phyloP scores from a whole-genome alignment of 306 rosid species.

The Fagus sylvatica region DNA sequence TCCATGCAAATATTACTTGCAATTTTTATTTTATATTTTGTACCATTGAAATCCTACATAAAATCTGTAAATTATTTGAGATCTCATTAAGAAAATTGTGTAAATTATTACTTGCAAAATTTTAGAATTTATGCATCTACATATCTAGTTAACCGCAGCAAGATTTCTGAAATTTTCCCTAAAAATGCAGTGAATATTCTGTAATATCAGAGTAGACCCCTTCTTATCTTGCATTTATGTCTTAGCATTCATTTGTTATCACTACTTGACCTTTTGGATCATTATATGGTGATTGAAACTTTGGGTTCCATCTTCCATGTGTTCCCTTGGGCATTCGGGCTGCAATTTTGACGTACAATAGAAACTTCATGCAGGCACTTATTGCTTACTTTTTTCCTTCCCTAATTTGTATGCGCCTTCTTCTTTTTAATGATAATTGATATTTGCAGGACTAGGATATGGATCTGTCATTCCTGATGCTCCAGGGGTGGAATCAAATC shows the following conservation, averaged over 20 bases:
- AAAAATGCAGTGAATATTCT: background rate
- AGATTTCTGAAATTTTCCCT: background rate
- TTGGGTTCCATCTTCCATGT: background rate
- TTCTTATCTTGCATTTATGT: background rate
- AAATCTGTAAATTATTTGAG: background rate
- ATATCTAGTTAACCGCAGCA: background rate
- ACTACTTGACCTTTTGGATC: background rate
- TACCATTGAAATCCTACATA: background rate
- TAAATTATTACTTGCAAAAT: background rate
- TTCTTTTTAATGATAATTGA: background rate
- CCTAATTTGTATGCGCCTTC: too few relatives aligned
- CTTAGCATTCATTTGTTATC: background rate
- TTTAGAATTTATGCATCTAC: background rate
- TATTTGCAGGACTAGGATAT: conserved; percentile 81
- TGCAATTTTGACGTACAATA: background rate
- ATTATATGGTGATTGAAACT: background rate
- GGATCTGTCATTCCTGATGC: conserved; percentile 68
- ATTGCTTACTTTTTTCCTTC: background rate
- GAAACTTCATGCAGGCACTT: background rate
- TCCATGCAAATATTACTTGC: too few relatives aligned
- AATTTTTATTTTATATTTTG: background rate
- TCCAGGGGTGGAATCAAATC: conserved; percentile 53
- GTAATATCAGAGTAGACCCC: background rate
- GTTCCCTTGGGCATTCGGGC: background rate
- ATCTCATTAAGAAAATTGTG: background rate